Base-by-base conservation (phyloP, 495 filamentous ascomycete genomes). In the Lindgomyces ingoldianus region DNA sequence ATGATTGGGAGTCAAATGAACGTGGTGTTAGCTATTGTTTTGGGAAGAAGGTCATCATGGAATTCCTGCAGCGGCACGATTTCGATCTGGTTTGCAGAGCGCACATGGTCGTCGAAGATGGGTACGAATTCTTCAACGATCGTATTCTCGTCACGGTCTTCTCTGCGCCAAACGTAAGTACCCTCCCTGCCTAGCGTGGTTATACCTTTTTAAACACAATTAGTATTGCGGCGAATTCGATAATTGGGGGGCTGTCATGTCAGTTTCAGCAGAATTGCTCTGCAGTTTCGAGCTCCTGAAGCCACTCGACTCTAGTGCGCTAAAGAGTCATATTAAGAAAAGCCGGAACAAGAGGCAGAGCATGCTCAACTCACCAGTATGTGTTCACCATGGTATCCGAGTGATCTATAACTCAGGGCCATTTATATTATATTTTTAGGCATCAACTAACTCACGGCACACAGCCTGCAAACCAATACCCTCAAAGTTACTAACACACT, bases 261-360 rank as follows among this genome's bases (percentile, higher is more conserved):
- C 93, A 10, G 94, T 99, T 14, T 96, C 91, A 0, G 84, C 84
- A 11, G 93, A 97, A 74, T 79, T 99, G 44, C 83, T 99, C 6
- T 99, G 94, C 77, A 96, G 91, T 75, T 99, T 99, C 75, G 94
- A 99, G 77, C 78, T 98, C 19, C 80, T 99, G 65, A 99, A 99
- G 72, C 94, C 94, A 14, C 79, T 99, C 68, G 94, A 99, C 75
- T 96, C 92, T n/a, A 91, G 89, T 57, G 93, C 92, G 33, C 78
- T 99, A 67, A 99, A 99, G 82, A 96, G 88, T 69, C 95, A 98
- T 74, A 99, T 99, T 79, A 99, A 99, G 83, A 98, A 96, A 79
- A 90, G 91, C 52, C 85, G 93, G 39, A 96, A 90, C 75, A 92
- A 93, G 82, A 80, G 88, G 57, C 89, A 94, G 76, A 93, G 85